phyloP scores from a whole-genome alignment of 495 filamentous ascomycete species.

The Trichoderma asperelloides region DNA sequence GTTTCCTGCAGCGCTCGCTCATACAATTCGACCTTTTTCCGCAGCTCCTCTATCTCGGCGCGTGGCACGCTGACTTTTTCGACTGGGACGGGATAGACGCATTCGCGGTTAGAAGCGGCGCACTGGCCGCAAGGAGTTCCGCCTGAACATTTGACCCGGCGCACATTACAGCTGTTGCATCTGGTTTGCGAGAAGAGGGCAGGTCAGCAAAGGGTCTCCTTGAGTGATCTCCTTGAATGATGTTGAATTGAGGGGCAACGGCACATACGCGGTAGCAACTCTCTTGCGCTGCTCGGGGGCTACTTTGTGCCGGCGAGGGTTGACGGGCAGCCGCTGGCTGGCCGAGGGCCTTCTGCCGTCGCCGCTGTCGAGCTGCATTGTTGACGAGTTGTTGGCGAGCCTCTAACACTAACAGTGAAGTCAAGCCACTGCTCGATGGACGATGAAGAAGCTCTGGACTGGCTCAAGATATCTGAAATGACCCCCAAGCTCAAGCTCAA shows the following conservation, averaged over 20 bases:
- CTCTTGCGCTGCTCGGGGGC: conserved; percentile 26
- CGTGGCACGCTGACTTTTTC: conserved; percentile 23
- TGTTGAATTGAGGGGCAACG: too few relatives aligned
- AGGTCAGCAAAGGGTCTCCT: conserved; percentile 5
- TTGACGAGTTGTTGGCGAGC: background rate
- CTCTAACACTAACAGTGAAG: too few relatives aligned
- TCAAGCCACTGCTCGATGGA: background rate
- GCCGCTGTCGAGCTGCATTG: conserved; percentile 9
- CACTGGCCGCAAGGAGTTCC: conserved; percentile 29
- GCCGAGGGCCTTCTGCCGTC: background rate
- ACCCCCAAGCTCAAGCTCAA: background rate
- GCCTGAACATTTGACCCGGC: conserved; percentile 36
- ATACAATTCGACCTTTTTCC: conserved; percentile 15
- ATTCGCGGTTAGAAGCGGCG: conserved; percentile 18
- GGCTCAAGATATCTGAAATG: too few relatives aligned
- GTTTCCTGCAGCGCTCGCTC: conserved; percentile 15
- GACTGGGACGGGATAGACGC: conserved; percentile 24
- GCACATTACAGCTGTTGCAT: conserved; percentile 37
- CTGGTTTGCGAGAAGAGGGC: conserved; percentile 16
- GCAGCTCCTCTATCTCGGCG: conserved; percentile 22
- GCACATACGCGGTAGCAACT: conserved; percentile 25
- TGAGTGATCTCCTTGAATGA: background rate
- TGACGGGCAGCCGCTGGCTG: conserved; percentile 22
- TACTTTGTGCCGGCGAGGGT: conserved; percentile 29
- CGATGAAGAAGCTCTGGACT: background rate